Evolutionary conservation across 495 filamentous ascomycete genomes (phyloP).

Genomic region (Hamigera avellanea): DNA sequence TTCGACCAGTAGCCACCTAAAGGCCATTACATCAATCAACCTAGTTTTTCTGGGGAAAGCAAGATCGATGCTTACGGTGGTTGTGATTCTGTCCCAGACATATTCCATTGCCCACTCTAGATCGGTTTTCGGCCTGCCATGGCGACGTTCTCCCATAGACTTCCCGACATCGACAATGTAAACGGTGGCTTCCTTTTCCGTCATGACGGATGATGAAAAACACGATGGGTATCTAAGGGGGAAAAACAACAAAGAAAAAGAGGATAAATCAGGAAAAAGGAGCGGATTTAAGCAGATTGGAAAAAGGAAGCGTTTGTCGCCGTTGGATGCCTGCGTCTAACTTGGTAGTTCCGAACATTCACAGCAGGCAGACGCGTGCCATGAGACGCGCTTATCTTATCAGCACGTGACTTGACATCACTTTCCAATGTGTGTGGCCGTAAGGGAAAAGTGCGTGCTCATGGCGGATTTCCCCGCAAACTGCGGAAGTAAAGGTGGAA

Average conservation of each 20-base stretch:
- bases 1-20: constrained; percentile 67
- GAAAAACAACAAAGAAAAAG: too few relatives aligned
- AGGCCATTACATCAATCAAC: neutral
- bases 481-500: neutral
- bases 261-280: neutral
- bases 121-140: constrained; percentile 69
- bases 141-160: constrained; percentile 66
- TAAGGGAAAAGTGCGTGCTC: neutral
- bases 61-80: constrained; percentile 50
- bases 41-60: too few relatives aligned
- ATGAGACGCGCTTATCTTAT: constrained; percentile 29
- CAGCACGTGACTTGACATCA: constrained; percentile 39
- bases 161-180: constrained; percentile 81
- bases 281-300: too few relatives aligned
- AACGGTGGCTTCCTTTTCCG: constrained; percentile 85
- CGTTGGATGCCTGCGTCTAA: too few relatives aligned
- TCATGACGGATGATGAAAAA: constrained; percentile 43
- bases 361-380: constrained; percentile 38
- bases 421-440: constrained; percentile 6
- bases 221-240: neutral
- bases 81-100: constrained; percentile 91
- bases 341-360: neutral
- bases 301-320: too few relatives aligned
- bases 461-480: neutral
- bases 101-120: constrained; percentile 86